These are phyloP conservation scores for Chlorella sp. DNA, from an alignment of 139 green algal genomes.

Conservation along the genomic window DNA sequence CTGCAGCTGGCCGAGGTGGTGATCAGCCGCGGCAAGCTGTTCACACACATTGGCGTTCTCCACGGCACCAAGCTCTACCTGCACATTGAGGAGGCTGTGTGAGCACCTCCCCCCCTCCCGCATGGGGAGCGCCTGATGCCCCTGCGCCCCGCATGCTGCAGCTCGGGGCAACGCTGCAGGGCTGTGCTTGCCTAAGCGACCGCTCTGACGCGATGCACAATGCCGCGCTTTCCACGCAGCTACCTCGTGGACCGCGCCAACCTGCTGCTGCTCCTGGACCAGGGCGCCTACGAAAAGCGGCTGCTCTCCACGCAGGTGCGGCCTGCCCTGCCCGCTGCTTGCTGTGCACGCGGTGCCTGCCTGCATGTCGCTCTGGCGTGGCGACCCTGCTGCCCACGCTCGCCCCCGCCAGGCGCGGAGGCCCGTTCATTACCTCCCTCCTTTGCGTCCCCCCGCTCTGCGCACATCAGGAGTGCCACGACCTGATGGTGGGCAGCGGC, in stretches of 20 bases:
- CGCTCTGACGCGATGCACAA: background rate
- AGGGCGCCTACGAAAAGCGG: background rate
- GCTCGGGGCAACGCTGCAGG: no score
- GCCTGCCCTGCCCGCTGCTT: no score
- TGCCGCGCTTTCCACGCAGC: conserved; percentile 1
- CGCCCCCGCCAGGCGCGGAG: background rate
- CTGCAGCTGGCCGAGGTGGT: conserved; percentile 40
- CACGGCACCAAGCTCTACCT: conserved; percentile 32
- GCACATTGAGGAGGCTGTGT: conserved; percentile 34
- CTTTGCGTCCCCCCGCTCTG: no score
- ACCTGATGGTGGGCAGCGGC: conserved; percentile 15
- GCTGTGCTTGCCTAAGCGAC: no score
- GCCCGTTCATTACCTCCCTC: no score
- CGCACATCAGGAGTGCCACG: no score
- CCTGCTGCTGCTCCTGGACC: conserved; percentile 40
- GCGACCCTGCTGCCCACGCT: background rate
- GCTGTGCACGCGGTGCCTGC: no score
- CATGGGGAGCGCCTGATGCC: no score
- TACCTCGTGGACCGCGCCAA: conserved; percentile 43
- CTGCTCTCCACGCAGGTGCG: conserved; percentile 16
- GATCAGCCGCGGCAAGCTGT: conserved; percentile 32
- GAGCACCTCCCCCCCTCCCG: no score
- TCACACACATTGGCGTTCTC: conserved; percentile 31
- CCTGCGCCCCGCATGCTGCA: no score
- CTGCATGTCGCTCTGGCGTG: no score